Evolutionary conservation across 768 basidiomycete species (phyloP), one percentile per base, ranked within the genome.

Genomic region (Cubamyces sp.): DNA sequence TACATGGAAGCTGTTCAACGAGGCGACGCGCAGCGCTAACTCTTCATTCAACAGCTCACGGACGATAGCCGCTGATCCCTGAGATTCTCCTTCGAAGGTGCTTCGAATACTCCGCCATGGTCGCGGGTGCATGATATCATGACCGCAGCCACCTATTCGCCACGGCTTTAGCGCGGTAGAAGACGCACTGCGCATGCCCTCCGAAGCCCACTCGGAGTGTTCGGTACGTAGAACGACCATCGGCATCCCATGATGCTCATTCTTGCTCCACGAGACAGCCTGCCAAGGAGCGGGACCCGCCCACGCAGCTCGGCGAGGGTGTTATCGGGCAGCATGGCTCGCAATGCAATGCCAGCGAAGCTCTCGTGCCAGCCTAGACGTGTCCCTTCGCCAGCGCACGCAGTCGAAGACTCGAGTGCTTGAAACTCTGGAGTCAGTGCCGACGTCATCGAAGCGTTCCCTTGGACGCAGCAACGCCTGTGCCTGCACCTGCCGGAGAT

Each of bases 241-340:
- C 55, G 42, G 61, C 50, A 39, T 52, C 54, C 30, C 55, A 57
- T 53, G 61, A 62, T 42, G 45, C 61, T 52, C 16, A 57, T 55
- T 21, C 15, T 42, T 39, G 43, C 51, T 53, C 55, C 54, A 57
- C 50, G 49, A 48, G 54, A 57, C 39, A 54, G 16, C 25, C 40
- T 52, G 48, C 55, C 55, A 57, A 57, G 61, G 55, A 37, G 47
- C 50, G 49, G 49, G 50, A 25, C 50, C 54, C 47, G 39, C 46
- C 19, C 54, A 56, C 28, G 49, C 49, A 42, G 11, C 41, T 11
- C 30, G n/a, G 6, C 15, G 30, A 46, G 46, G 49, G 41, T 37
- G 55, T 51, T 51, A 49, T 51, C 48, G 47, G 28, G 48, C 46
- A 48, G 48, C 54, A 34, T 30, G 48, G 40, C 41, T 45, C 16